Base-by-base conservation (phyloP, 1,284 basidiomycete species). In the Ganoderma sp. region DNA sequence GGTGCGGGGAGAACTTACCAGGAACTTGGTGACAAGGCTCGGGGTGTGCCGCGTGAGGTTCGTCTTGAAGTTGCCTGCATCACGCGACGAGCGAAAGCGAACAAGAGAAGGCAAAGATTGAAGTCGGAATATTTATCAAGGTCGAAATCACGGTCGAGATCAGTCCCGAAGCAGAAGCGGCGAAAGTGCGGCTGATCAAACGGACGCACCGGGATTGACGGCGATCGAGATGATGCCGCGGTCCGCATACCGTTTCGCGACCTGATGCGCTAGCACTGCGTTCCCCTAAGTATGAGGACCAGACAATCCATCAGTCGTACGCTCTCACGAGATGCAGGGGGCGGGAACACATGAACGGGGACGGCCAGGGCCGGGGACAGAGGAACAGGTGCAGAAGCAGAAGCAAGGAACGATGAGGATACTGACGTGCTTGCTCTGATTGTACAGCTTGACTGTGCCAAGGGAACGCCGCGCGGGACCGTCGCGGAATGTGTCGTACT, bases 371-470 rank as follows among this genome's bases (percentile, higher is more conserved):
- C 37, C 37, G 37, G 8, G 10, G 37, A 8, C 37, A 10, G 3
- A 39, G 7, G 1, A 39, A 39, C 37, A 39, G 37, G 10, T 10
- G 10, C 37, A 39, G 37, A 39, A 39, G 37, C 8, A 10, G 37
- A 39, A 8, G 10, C 37, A 39, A 37, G 25, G 43, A 19, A 45
- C 2, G 45, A 22, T n/a, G 5, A 9, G 19, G 8, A 9, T 6
- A 75, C 70, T 48, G 37, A 77, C 84, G 71, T 81, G 79, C 73
- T 87, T 87, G 72, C 79, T 81, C 75, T 84, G 82, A 52, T 74
- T 76, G 71, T 86, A 86, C 41, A 84, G 75, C 0, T 65, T 61
- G 70, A 73, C 71, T 32, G 70, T 69, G 25, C 68, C 66, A 4
- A 78, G 56, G 64, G 78, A 76, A 63, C 69, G 76, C 3, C 81